phyloP scores from a whole-genome alignment of 306 rosid species.

The Sophora flavescens region DNA sequence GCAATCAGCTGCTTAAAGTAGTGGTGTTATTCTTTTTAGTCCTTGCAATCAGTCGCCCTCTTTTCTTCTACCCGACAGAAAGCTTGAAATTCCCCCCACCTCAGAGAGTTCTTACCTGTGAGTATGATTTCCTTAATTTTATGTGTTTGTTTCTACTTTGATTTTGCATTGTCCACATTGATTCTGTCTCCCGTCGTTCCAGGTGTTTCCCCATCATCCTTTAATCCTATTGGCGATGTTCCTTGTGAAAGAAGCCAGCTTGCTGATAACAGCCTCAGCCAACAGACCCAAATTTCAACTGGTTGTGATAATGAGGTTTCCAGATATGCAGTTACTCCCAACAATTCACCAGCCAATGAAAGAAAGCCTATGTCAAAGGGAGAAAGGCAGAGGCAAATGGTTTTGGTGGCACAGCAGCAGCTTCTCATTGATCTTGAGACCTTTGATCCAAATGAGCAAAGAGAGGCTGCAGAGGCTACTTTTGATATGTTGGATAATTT shows the following conservation, averaged over 20 bases:
- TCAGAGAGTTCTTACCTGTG: slow-evolving; percentile 37
- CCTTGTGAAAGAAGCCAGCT: slow-evolving; percentile 22
- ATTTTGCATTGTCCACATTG: background rate
- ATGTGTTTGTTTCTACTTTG: slow-evolving; percentile 2
- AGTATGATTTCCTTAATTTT: slow-evolving; percentile 40
- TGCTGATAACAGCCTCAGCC: background rate
- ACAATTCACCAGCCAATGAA: background rate
- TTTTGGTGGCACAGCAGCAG: background rate
- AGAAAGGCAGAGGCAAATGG: slow-evolving; percentile 29
- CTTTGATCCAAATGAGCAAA: slow-evolving; percentile 15
- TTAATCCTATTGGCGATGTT: slow-evolving; percentile 14
- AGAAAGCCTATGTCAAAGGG: slow-evolving; percentile 36
- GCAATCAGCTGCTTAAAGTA: background rate
- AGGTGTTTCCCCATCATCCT: slow-evolving; percentile 48
- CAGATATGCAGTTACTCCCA: slow-evolving; percentile 1
- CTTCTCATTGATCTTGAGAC: slow-evolving; percentile 33
- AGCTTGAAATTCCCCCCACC: slow-evolving; percentile 37
- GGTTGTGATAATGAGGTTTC: slow-evolving; percentile 8
- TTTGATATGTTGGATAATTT: background rate
- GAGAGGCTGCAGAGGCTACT: slow-evolving; percentile 28
- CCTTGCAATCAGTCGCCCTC: slow-evolving; percentile 25
- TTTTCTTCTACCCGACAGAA: slow-evolving; percentile 42
- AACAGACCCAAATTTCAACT: slow-evolving; percentile 16
- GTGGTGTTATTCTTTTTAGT: slow-evolving; percentile 12
- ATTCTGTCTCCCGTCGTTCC: background rate